Evolutionary conservation across 2,329 filamentous ascomycete species (phyloP).

Genomic region (Cryoendolithus antarcticus): DNA sequence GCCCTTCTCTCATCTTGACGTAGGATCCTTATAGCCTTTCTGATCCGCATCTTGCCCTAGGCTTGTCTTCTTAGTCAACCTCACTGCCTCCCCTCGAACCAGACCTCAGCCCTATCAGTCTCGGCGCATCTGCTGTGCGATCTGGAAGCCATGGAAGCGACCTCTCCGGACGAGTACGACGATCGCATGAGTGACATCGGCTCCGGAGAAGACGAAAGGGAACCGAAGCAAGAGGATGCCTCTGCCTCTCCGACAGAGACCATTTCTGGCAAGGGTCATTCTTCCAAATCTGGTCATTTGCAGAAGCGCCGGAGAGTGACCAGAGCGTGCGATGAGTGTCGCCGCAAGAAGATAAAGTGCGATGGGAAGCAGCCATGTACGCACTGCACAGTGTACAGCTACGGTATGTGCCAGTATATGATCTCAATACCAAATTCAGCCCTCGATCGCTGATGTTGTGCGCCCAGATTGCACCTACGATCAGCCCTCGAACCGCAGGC

Average conservation of each 20-base stretch:
- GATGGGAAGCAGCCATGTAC: constrained; percentile 50
- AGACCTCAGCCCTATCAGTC: too few relatives aligned
- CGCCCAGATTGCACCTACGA: constrained; percentile 83
- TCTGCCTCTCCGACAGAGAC: constrained; percentile 13
- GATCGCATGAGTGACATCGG: constrained; percentile 20
- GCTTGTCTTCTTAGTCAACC: too few relatives aligned
- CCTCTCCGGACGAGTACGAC: constrained; percentile 21
- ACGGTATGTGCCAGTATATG: constrained; percentile 52
- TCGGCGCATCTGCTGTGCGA: too few relatives aligned
- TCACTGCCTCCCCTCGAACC: too few relatives aligned
- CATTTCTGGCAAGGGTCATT: constrained; percentile 6
- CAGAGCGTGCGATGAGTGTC: constrained; percentile 77
- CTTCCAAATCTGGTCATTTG: constrained; percentile 12
- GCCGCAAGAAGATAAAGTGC: constrained; percentile 51
- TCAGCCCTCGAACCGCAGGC: constrained; percentile 80
- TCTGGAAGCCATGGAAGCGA: constrained; percentile 15
- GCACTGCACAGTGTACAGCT: constrained; percentile 96
- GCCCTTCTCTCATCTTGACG: too few relatives aligned
- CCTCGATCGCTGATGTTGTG: neutral
- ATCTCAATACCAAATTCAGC: neutral
- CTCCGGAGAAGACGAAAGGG: constrained; percentile 17
- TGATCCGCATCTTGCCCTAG: too few relatives aligned
- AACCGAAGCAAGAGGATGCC: constrained; percentile 18
- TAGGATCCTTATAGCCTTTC: too few relatives aligned
- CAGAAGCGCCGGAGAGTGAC: constrained; percentile 74